These are phyloP conservation scores for Trypanosoma avium DNA, from an alignment of 208 protist genomes.

Conservation along the genomic window DNA sequence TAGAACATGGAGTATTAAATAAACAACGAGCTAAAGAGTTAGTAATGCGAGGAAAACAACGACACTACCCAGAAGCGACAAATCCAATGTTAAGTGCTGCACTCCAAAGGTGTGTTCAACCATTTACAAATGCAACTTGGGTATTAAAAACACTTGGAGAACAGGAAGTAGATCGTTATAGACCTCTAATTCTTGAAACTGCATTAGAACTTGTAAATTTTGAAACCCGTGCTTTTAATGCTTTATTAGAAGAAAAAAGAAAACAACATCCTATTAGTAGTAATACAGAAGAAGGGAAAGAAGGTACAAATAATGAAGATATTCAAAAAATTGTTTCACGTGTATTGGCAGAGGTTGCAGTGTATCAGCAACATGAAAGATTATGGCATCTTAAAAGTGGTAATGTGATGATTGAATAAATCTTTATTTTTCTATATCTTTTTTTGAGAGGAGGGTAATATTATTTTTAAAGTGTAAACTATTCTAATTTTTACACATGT, in stretches of 20 bases:
- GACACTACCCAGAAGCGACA: conserved; percentile 66
- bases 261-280: not conserved
- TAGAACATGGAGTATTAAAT: conserved; percentile 81
- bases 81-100: conserved; percentile 77
- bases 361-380: conserved; percentile 59
- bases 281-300: conserved; percentile 8
- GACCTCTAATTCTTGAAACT: conserved; percentile 62
- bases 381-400: conserved; percentile 83
- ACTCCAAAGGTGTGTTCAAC: conserved; percentile 63
- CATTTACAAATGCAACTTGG: conserved; percentile 82
- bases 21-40: conserved; percentile 82
- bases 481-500: too few relatives aligned
- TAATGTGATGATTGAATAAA: conserved; percentile 30
- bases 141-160: conserved; percentile 66
- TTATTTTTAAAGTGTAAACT: too few relatives aligned
- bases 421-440: too few relatives aligned
- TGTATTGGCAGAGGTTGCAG: conserved; percentile 72
- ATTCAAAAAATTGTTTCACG: conserved; percentile 34
- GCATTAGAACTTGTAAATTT: conserved; percentile 67
- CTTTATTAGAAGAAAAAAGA: conserved; percentile 31
- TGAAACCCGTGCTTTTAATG: conserved; percentile 40
- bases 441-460: not conserved
- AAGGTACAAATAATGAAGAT: conserved; percentile 13
- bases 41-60: conserved; percentile 57
- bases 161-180: conserved; percentile 67